Conservation (phyloP, 371 early-diverging fungal genomes). For the Globomyces sp. region DNA sequence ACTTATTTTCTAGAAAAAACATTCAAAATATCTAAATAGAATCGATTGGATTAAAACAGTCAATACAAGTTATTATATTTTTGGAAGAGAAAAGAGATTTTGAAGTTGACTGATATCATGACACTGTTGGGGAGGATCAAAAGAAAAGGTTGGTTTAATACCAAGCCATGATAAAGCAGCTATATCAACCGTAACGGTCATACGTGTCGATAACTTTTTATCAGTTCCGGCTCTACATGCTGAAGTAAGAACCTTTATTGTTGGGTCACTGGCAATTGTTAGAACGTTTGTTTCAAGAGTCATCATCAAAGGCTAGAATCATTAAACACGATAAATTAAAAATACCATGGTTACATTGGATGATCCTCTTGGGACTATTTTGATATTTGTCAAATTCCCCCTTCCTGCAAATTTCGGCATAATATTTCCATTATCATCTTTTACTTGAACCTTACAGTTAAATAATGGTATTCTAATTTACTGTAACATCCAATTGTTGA, state of each 20-base stretch:
- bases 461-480: not conserved
- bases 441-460: not conserved
- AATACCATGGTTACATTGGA: not conserved
- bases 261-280: not conserved
- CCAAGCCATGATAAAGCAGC: slow-evolving; percentile 3
- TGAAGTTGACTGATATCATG: not conserved
- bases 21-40: no score
- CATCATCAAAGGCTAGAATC: not conserved
- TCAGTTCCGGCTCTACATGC: not conserved
- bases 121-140: not conserved
- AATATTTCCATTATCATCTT: not conserved
- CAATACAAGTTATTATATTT: no score
- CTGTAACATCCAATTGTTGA: not conserved
- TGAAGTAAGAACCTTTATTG: not conserved
- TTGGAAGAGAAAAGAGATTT: no score
- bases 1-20: no score
- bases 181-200: not conserved
- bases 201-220: not conserved
- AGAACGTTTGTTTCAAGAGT: not conserved
- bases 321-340: no score
- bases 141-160: not conserved
- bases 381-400: not conserved
- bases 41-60: no score
- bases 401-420: slow-evolving; percentile 3
- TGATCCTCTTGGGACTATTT: not conserved